Percentiles rank a stretch among this genome's conserved stretches.
phyloP scores from a whole-genome alignment of 768 basidiomycete genomes.

The Austroboletus festivus region DNA sequence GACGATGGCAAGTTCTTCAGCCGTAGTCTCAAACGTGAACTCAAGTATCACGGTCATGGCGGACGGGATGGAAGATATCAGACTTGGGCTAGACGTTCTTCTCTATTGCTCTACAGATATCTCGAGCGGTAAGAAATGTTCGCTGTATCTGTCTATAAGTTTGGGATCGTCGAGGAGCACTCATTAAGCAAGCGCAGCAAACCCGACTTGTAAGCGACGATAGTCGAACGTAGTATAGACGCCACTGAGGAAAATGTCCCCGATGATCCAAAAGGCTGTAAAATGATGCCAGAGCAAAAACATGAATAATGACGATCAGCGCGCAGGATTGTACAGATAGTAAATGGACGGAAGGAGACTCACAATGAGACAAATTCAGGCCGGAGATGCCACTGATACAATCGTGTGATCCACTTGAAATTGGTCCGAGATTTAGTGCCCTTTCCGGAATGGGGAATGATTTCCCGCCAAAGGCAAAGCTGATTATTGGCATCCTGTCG shows the following conservation, averaged over 20 bases:
- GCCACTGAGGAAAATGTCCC: conserved; percentile 40
- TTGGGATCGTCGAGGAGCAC: no score
- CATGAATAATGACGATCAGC: not conserved
- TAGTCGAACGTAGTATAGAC: conserved; percentile 43
- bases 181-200: no score
- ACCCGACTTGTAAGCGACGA: conserved; percentile 34
- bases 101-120: no score
- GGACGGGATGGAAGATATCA: no score
- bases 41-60: no score
- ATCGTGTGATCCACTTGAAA: conserved; percentile 16
- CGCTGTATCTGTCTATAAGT: no score
- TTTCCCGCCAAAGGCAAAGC: conserved; percentile 37
- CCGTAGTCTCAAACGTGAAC: no score
- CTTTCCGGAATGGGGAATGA: conserved; percentile 30
- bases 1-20: no score
- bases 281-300: not conserved
- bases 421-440: conserved; percentile 38
- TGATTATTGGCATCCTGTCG: conserved; percentile 23
- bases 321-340: not conserved
- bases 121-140: no score
- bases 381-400: conserved; percentile 33
- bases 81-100: no score
- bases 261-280: conserved; percentile 32
- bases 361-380: conserved; percentile 2
- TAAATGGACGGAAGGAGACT: not conserved